Percentiles rank a stretch among this genome's conserved stretches.
These are phyloP conservation scores for Marasmius tenuissimus DNA, from an alignment of 1,284 basidiomycete species.

Conservation along the genomic window DNA sequence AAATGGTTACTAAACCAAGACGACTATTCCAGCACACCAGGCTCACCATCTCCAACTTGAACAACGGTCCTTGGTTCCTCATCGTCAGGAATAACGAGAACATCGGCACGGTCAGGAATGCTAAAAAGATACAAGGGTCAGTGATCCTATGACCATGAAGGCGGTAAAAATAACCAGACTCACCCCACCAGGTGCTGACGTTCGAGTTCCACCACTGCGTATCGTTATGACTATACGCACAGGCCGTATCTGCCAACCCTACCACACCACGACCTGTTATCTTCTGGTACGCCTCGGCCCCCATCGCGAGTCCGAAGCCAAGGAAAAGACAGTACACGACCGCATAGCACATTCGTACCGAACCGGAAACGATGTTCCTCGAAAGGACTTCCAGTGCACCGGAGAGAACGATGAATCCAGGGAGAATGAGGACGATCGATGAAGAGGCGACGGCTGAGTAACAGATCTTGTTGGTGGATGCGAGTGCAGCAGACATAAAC, in stretches of 20 bases:
- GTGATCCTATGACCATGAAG: background rate
- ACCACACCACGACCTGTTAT: slow-evolving; percentile 47
- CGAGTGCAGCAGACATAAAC: slow-evolving; percentile 79
- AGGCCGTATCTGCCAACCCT: slow-evolving; percentile 62
- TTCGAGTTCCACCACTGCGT: slow-evolving; percentile 63
- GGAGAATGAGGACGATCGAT: slow-evolving; percentile 87
- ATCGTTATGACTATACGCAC: slow-evolving; percentile 50
- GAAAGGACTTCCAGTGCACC: slow-evolving; percentile 83
- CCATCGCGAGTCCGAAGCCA: slow-evolving; percentile 83
- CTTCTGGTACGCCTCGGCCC: slow-evolving; percentile 64
- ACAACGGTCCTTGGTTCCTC: slow-evolving; percentile 74
- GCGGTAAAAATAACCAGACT: slow-evolving; percentile 21
- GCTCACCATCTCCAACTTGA: slow-evolving; percentile 69
- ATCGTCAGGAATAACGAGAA: slow-evolving; percentile 77
- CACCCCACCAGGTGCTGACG: slow-evolving; percentile 56
- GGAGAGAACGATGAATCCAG: slow-evolving; percentile 80
- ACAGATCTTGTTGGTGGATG: slow-evolving; percentile 74
- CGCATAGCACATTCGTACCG: slow-evolving; percentile 83
- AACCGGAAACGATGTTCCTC: slow-evolving; percentile 80
- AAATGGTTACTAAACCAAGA: background rate
- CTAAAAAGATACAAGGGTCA: slow-evolving; percentile 28
- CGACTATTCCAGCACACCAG: background rate
- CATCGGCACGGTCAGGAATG: slow-evolving; percentile 80
- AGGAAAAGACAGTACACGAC: slow-evolving; percentile 80
- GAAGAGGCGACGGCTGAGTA: slow-evolving; percentile 85